phyloP scores from a whole-genome alignment of 176 grass and related monocot species.

The Oropetium thomaeum region DNA sequence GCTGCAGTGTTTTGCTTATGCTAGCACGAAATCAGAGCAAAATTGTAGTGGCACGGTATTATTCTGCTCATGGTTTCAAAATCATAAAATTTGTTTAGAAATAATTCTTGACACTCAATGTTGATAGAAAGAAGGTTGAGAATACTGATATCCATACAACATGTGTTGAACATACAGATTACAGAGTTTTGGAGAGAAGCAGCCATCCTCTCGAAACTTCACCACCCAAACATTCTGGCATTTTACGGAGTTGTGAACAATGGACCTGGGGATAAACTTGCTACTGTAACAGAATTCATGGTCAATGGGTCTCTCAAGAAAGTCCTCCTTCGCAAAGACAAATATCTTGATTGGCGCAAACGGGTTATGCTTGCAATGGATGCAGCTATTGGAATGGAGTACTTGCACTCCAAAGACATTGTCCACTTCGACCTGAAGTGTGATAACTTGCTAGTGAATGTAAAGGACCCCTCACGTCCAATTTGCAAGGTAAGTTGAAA shows the following conservation, averaged over 20 bases:
- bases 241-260: slow-evolving; percentile 86
- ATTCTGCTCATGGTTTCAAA: background rate
- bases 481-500: slow-evolving; percentile 78
- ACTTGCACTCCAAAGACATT: slow-evolving; percentile 82
- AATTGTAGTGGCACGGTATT: background rate
- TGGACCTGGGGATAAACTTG: slow-evolving; percentile 63
- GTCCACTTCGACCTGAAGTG: slow-evolving; percentile 98
- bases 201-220: slow-evolving; percentile 78
- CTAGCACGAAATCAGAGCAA: background rate
- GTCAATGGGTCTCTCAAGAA: slow-evolving; percentile 88
- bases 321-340: slow-evolving; percentile 64
- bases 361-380: slow-evolving; percentile 79
- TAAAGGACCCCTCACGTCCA: slow-evolving; percentile 75
- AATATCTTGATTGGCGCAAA: slow-evolving; percentile 69
- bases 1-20: background rate
- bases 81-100: background rate
- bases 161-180: slow-evolving; percentile 36
- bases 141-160: background rate
- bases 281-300: slow-evolving; percentile 96
- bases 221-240: slow-evolving; percentile 88
- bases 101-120: background rate
- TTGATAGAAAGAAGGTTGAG: background rate
- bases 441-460: slow-evolving; percentile 94
- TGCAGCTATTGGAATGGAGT: slow-evolving; percentile 97
- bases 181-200: slow-evolving; percentile 92